Evolutionary conservation across 2,329 filamentous ascomycete genomes (phyloP).

Genomic region (Fusarium fracticaudum): DNA sequence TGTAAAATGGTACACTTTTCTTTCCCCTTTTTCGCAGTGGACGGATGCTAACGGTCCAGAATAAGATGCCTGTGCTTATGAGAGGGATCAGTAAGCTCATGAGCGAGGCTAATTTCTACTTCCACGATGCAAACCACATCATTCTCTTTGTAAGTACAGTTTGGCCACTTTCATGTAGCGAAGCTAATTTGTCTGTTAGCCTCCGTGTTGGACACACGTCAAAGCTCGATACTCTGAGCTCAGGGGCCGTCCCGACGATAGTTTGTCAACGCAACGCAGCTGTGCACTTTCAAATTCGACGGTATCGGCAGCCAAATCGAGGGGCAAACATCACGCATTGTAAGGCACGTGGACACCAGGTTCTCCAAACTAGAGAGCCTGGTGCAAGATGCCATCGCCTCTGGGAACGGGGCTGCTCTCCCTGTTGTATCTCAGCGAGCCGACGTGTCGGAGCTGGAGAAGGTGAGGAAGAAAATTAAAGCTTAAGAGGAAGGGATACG

Average conservation of each 20-base stretch:
- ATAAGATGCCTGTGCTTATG: neutral
- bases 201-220: neutral
- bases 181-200: neutral
- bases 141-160: neutral
- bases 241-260: neutral
- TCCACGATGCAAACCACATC: neutral
- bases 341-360: neutral
- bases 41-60: neutral
- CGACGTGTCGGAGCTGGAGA: neutral
- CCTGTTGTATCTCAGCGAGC: no score
- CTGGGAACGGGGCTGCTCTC: neutral
- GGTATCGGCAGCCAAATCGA: neutral
- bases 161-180: fast-evolving
- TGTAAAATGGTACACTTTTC: neutral
- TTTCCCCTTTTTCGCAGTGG: neutral
- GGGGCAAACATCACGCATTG: neutral
- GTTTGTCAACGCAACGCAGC: neutral
- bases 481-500: neutral
- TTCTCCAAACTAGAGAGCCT: neutral
- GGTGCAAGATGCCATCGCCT: neutral
- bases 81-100: neutral
- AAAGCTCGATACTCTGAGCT: neutral
- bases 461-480: fast-evolving
- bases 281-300: fast-evolving
- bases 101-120: neutral